Percentiles rank a stretch among this genome's conserved stretches.
phyloP scores from a whole-genome alignment of 805 yeast species.

The Zygotorulaspora danielsina region DNA sequence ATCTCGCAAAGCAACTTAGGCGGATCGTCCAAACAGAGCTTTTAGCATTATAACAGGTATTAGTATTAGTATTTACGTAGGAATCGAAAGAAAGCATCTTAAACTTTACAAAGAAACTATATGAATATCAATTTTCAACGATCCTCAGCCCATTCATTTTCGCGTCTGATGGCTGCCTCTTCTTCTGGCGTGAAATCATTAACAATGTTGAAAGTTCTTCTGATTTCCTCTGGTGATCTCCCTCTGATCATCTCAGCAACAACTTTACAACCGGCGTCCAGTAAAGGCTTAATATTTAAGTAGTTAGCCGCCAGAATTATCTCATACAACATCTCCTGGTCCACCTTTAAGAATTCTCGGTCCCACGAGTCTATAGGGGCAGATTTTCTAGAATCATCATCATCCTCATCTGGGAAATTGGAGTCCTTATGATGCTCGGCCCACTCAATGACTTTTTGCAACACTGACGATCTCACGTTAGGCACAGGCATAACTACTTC shows the following conservation, averaged over 20 bases:
- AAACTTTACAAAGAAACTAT: background rate
- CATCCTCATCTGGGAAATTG: constrained; percentile 71
- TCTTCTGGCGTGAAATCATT: constrained; percentile 84
- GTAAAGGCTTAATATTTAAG: constrained; percentile 65
- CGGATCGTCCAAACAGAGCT: no score
- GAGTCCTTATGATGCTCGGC: constrained; percentile 90
- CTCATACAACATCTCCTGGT: constrained; percentile 83
- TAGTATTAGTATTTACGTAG: no score
- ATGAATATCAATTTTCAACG: constrained; percentile 41
- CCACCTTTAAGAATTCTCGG: constrained; percentile 86
- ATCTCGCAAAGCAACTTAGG: no score
- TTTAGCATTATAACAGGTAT: no score
- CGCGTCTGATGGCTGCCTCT: constrained; percentile 82
- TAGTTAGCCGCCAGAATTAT: constrained; percentile 79
- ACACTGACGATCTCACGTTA: constrained; percentile 79
- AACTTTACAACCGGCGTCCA: constrained; percentile 75
- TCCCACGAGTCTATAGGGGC: constrained; percentile 96
- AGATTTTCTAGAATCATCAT: constrained; percentile 79
- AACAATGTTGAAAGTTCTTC: constrained; percentile 74
- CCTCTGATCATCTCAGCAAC: constrained; percentile 83
- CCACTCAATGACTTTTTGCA: constrained; percentile 92
- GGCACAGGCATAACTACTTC: constrained; percentile 84
- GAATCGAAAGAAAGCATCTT: background rate
- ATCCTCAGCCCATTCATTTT: constrained; percentile 89
- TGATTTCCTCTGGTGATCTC: constrained; percentile 72